Conservation (phyloP, 2,329 filamentous ascomycete genomes). For the Chalaropsis thielavioides region DNA sequence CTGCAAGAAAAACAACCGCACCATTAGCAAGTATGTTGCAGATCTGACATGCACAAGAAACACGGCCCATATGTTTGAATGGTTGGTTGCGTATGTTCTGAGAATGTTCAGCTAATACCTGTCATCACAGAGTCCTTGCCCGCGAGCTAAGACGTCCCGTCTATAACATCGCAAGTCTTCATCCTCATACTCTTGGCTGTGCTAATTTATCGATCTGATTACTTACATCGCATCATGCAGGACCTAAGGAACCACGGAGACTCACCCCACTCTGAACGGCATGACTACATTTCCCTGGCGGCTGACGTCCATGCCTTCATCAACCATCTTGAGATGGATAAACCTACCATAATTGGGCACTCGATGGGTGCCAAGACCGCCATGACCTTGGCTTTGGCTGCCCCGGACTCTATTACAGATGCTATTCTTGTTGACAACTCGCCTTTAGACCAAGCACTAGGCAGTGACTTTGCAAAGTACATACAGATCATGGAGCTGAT, state of each 20-base stretch:
- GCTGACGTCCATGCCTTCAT: constrained; percentile 73
- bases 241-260: constrained; percentile 90
- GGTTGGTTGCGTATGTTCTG: not conserved
- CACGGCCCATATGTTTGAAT: not conserved
- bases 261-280: constrained; percentile 59
- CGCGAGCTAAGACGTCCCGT: constrained; percentile 67
- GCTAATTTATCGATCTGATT: not conserved
- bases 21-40: constrained; percentile 71
- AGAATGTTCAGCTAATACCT: not conserved
- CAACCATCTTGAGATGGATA: constrained; percentile 48
- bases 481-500: constrained; percentile 73
- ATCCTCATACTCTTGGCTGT: not conserved
- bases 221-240: constrained; percentile 29
- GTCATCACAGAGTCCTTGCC: constrained; percentile 50
- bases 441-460: constrained; percentile 64
- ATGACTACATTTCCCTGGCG: constrained; percentile 74
- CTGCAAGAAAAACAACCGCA: constrained; percentile 88
- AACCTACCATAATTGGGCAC: constrained; percentile 73
- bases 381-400: constrained; percentile 68
- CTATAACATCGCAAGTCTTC: constrained; percentile 57
- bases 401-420: constrained; percentile 51
- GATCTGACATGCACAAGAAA: not conserved
- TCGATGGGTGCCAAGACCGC: constrained; percentile 94
- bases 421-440: constrained; percentile 85
- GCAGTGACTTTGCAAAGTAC: constrained; percentile 64